Evolutionary conservation across 495 filamentous ascomycete species (phyloP), one percentile per base, ranked within the genome.

Genomic region (Stereocaulon alpinum): DNA sequence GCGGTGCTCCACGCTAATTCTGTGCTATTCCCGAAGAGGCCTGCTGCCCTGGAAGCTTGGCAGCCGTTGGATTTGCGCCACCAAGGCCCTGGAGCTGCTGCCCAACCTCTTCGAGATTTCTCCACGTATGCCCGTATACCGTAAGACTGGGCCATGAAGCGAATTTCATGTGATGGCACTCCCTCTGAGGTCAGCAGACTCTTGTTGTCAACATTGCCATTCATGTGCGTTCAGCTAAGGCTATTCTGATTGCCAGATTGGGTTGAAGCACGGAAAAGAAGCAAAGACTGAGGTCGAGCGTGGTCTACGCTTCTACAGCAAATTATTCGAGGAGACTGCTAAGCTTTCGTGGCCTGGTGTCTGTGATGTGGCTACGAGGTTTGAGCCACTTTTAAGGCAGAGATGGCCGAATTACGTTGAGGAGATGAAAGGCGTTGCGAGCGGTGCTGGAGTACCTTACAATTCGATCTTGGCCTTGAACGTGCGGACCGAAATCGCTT

Each of bases 391-490:
- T 3, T 62, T 80, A 4, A 45, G 62, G 57, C 55, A 57, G 9
- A 63, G 72, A 29, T 76, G 75, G 57, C 77, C 81, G 0, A 66
- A 74, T 17, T 71, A 82, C 44, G 65, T 76, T 6, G 65, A 67
- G 11, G 82, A 86, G 63, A 83, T 85, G 66, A 61, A 57, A 50
- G 76, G 77, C 4, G 77, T 87, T 41, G 82, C 84, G 0, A 74
- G 80, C n/a, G 85, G 83, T 14, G 76, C 84, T 0, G 69, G 66
- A 2, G 61, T 78, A 15, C 64, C 74, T 14, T 70, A 85, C 30
- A 64, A 78, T 0, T 80, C 84, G 59, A 83, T 88, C 43, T 68
- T 87, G 9, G 83, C 85, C 6, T 60, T 87, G 43, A 87, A 88
- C 59, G 77, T 84, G 20, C 77, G 85, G 20, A 87, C 82, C 5